Conservation (phyloP, 768 basidiomycete genomes). For the Lactarius quietus region DNA sequence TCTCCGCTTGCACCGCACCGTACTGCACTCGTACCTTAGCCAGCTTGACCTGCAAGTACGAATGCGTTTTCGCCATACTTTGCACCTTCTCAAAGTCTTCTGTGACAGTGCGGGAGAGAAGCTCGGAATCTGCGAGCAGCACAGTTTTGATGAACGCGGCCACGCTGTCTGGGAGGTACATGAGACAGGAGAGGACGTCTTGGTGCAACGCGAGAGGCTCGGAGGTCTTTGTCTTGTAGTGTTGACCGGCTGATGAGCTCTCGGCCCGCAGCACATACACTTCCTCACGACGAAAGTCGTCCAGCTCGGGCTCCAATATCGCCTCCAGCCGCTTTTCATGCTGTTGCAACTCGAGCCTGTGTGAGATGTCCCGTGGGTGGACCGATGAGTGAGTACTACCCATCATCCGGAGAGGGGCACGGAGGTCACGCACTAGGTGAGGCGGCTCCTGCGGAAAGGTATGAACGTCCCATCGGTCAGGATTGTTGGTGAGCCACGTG, state of each 20-base stretch:
- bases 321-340: slow-evolving; percentile 58
- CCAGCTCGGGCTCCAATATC: slow-evolving; percentile 72
- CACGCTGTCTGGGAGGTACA: slow-evolving; percentile 57
- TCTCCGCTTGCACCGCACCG: too few relatives aligned
- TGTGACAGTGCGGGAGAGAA: too few relatives aligned
- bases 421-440: slow-evolving; percentile 30
- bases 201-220: slow-evolving; percentile 51
- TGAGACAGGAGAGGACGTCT: slow-evolving; percentile 50
- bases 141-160: slow-evolving; percentile 52
- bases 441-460: slow-evolving; percentile 40
- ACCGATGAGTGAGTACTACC: too few relatives aligned
- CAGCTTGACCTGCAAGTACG: too few relatives aligned
- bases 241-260: slow-evolving; percentile 50
- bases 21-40: too few relatives aligned
- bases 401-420: slow-evolving; percentile 37
- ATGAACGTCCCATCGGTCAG: slow-evolving; percentile 38
- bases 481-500: slow-evolving; percentile 57
- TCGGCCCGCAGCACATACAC: slow-evolving; percentile 31
- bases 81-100: slow-evolving; percentile 19
- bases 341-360: slow-evolving; percentile 53
- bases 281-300: slow-evolving; percentile 49
- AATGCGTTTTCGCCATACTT: too few relatives aligned
- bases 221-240: slow-evolving; percentile 44
- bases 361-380: too few relatives aligned
- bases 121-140: slow-evolving; percentile 59